Conservation (phyloP, 2,329 filamentous ascomycete genomes). For the Myotisia sp. region DNA sequence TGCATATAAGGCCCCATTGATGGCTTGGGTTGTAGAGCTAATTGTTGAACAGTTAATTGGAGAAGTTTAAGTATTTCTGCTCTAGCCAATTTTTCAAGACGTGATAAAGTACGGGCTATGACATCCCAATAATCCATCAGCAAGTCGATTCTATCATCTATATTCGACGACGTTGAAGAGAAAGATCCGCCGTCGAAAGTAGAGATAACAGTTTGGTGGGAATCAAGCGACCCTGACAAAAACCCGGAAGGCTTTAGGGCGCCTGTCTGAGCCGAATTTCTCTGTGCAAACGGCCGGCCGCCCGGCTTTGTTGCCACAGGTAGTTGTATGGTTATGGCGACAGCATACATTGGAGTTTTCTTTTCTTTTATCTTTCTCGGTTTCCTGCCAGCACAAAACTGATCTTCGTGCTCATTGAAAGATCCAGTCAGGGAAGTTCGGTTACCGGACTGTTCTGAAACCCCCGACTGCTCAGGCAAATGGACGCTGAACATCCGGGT, state of each 20-base stretch:
- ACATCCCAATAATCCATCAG: constrained; percentile 47
- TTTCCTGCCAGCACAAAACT: constrained; percentile 27
- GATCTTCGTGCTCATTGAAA: constrained; percentile 23
- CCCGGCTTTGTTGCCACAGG: constrained; percentile 27
- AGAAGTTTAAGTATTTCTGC: constrained; percentile 39
- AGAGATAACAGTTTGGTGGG: constrained; percentile 26
- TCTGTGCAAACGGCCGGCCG: constrained; percentile 23
- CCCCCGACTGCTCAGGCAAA: constrained; percentile 33
- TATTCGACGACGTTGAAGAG: constrained; percentile 33
- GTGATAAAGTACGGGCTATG: constrained; percentile 41
- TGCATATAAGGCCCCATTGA: constrained; percentile 35
- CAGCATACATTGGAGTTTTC: constrained; percentile 45
- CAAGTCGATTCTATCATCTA: constrained; percentile 42
- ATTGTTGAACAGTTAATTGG: constrained; percentile 32
- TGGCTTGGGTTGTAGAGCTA: constrained; percentile 29
- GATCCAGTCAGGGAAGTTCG: constrained; percentile 21
- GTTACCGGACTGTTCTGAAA: constrained; percentile 16
- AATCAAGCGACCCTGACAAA: constrained; percentile 30
- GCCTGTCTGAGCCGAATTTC: constrained; percentile 22
- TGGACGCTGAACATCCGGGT: constrained; percentile 47
- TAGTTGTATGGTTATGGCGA: constrained; percentile 43
- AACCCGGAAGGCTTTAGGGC: constrained; percentile 13
- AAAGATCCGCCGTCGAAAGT: constrained; percentile 28
- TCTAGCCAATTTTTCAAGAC: constrained; percentile 38
- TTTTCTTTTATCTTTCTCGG: constrained; percentile 36